Evolutionary conservation across 306 rosid genomes (phyloP).

Genomic region (Vigna reflexopilosa): DNA sequence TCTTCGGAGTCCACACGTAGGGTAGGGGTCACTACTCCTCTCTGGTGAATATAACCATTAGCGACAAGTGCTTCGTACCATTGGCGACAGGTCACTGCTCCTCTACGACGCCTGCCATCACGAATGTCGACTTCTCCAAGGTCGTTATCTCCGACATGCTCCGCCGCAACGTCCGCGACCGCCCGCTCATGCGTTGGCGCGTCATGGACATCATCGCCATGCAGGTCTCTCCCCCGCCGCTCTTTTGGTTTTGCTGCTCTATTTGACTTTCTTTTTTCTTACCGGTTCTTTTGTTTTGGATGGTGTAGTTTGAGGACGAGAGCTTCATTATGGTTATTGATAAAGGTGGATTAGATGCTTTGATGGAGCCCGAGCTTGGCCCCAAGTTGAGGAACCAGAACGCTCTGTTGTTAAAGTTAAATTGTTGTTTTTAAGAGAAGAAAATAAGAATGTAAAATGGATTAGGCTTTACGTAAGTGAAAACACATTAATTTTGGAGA

Average conservation of each 20-base stretch:
- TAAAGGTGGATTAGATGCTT: constrained; percentile 96
- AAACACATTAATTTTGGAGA: background rate
- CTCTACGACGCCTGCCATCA: constrained; percentile 73
- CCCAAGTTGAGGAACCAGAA: constrained; percentile 65
- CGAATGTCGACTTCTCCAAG: constrained; percentile 87
- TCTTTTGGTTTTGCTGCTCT: background rate
- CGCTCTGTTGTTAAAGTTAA: too few relatives aligned
- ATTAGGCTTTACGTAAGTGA: background rate
- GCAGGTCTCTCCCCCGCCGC: constrained; percentile 19
- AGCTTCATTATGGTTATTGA: constrained; percentile 69
- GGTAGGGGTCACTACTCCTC: too few relatives aligned
- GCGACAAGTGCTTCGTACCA: too few relatives aligned
- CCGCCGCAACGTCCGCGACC: constrained; percentile 86
- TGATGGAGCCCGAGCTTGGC: constrained; percentile 96
- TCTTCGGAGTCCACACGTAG: too few relatives aligned
- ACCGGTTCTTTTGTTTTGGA: background rate
- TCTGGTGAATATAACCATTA: too few relatives aligned
- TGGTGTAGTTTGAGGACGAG: constrained; percentile 65
- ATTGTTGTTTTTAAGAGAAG: too few relatives aligned
- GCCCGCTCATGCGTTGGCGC: constrained; percentile 95
- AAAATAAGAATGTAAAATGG: background rate
- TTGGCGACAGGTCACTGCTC: background rate
- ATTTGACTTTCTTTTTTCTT: too few relatives aligned
- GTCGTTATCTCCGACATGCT: constrained; percentile 88
- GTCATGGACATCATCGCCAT: constrained; percentile 91